Evolutionary conservation across 2,329 filamentous ascomycete species (phyloP), one percentile per base, ranked within the genome.

Genomic region (Pseudogymnoascus sp.): DNA sequence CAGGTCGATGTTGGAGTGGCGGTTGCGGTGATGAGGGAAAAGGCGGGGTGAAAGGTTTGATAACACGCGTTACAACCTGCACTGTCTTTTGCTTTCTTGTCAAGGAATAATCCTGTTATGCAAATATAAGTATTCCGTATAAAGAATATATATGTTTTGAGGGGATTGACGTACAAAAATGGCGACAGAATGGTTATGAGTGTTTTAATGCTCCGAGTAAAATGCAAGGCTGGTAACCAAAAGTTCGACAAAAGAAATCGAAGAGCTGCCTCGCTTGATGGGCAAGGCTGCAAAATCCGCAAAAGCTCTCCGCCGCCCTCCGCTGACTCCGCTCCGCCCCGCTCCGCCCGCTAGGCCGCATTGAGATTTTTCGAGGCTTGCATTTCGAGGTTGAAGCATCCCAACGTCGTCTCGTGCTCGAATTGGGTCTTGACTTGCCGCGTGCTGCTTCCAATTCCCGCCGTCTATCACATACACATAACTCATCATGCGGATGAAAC

Each of bases 401-500:
- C 59, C 33, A 61, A 42, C 59, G 35, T 61, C 59, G 59, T 42
- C 59, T 40, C 50, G 50, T 57, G 50, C 50, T 57, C 17, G 50
- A 57, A 57, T 57, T 57, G 28, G 28, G 28, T 57, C 50, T 57
- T 10, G 17, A 57, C 19, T n/a, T 57, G 50, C 50, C 15, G 50
- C 17, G 50, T 57, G 50, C 28, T 57, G 28, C 50, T 9, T 61
- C 59, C 59, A 61, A 38, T 61, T 61, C 59, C 59, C 50, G 28
- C 38, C 23, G 50, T 62, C 40, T 28, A 69, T 17, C 36, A 26
- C 40, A 50, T 44, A 64, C 40, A 47, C 60, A 21, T 57, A 33
- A 47, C 40, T 63, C 63, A 66, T 35, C 61, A 73, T 73, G 71
- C 80, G 81, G 75, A 79, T 85, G 71, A 81, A 79, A 72, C 83